These are phyloP conservation scores for Alternaria burnsii DNA, from an alignment of 2,329 filamentous ascomycete genomes.

Conservation along the genomic window DNA sequence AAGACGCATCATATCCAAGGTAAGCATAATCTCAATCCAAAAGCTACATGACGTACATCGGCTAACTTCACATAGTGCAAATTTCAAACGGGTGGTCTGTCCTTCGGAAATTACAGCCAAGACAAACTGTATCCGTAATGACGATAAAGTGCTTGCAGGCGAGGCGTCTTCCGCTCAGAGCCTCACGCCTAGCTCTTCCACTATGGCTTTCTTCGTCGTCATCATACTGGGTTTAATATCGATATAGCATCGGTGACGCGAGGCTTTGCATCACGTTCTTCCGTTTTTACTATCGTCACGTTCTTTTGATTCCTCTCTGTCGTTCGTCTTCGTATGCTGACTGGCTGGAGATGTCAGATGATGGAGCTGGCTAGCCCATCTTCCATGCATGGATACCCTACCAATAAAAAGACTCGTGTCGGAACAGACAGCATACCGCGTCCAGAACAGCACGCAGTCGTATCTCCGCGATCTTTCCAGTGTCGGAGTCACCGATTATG, in stretches of 20 bases:
- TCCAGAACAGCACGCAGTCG: constrained; percentile 11
- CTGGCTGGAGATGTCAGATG: constrained; percentile 34
- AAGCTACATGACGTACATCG: constrained; percentile 7
- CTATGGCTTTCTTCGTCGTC: constrained; percentile 26
- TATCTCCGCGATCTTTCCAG: constrained; percentile 13
- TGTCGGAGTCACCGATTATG: constrained; percentile 17
- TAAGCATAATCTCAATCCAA: constrained; percentile 22
- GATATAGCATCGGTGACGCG: constrained; percentile 35
- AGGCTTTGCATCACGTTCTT: constrained; percentile 29
- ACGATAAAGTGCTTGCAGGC: constrained; percentile 38
- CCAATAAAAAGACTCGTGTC: constrained; percentile 32
- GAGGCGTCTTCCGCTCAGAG: constrained; percentile 25
- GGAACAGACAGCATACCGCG: constrained; percentile 15
- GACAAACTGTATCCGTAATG: constrained; percentile 45
- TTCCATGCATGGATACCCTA: constrained; percentile 48
- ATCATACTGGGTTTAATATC: constrained; percentile 32
- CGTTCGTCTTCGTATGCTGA: constrained; percentile 9
- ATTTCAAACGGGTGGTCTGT: constrained; percentile 49
- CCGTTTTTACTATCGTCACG: constrained; percentile 31
- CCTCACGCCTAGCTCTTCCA: constrained; percentile 21
- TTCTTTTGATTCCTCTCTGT: constrained; percentile 24
- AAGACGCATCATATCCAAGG: constrained; percentile 46
- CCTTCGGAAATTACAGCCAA: constrained; percentile 45
- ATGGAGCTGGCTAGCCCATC: constrained; percentile 24
- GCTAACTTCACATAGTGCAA: constrained; percentile 44